Evolutionary conservation across 805 yeast species (phyloP), one percentile per base, ranked within the genome.

Genomic region (Hanseniaspora singularis): DNA sequence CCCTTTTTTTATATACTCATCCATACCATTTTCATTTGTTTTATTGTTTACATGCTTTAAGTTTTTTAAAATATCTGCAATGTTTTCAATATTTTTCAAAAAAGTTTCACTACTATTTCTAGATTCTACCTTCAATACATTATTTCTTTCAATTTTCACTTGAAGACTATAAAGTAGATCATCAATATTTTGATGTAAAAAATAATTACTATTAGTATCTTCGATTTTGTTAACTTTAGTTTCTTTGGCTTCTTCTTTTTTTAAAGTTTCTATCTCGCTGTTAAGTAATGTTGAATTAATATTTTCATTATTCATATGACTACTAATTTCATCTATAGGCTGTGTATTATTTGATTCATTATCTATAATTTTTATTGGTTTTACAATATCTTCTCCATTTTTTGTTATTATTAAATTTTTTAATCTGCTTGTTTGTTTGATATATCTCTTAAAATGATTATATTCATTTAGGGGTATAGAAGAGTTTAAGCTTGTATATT

Each of bases 381-480:
- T 12, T 14, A 37, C 33, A 12, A 44, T 36, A 5, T 44, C 48
- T 18, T 44, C 48, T 7, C 48, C 48, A 24, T 44, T 44, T 19
- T 44, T 44, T 3, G 48, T 44, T 2, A 44, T 44, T 18, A 37
- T 23, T 6, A 44, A 23, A 15, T 44, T 44, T 14, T 28, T 44
- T 5, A 31, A n/a, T 4, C 23, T 19, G 18, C 30, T 37, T 4
- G 39, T 30, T 3, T 27, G 15, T n/a, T 44, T 24, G 9, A 44
- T 22, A 10, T 23, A n/a, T 37, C 41, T 44, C 6, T 27, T 4
- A 11, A 14, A 22, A 3, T 3, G 2, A 16, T 12, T 36, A 12
- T 23, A 23, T 28, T 9, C 4, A 28, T 8, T 8, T 28, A n/a
- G n/a, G n/a, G n/a, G n/a, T n/a, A n/a, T n/a, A n/a, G n/a, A n/a